These are phyloP conservation scores for Scheffersomyces spartinae DNA, from an alignment of 805 yeast species.

Conservation along the genomic window DNA sequence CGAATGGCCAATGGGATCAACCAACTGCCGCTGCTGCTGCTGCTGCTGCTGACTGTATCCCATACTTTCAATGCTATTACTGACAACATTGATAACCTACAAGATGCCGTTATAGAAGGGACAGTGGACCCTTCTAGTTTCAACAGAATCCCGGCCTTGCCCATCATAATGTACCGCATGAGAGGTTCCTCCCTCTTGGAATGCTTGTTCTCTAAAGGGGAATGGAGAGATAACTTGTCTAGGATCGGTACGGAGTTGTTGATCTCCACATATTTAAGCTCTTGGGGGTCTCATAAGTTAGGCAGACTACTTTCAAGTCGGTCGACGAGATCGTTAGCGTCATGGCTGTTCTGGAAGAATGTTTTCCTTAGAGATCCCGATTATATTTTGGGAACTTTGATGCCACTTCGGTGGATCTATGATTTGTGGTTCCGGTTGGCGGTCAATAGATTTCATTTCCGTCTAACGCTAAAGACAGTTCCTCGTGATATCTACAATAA, in stretches of 20 bases:
- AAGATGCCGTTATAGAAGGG: slow-evolving; percentile 20
- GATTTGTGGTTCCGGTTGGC: slow-evolving; percentile 21
- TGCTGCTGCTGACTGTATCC: no score
- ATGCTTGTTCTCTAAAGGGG: slow-evolving; percentile 18
- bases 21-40: no score
- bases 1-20: slow-evolving; percentile 9
- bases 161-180: slow-evolving; percentile 26
- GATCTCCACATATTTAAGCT: no score
- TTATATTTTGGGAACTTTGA: no score
- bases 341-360: no score
- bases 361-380: no score
- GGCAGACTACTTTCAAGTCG: no score
- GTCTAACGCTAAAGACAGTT: slow-evolving; percentile 13
- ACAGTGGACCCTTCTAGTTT: slow-evolving; percentile 23
- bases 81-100: slow-evolving; percentile 11
- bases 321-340: no score
- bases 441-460: slow-evolving; percentile 20
- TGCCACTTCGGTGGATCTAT: slow-evolving; percentile 27
- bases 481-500: slow-evolving; percentile 25
- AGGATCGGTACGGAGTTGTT: no score
- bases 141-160: slow-evolving; percentile 26
- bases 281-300: no score
- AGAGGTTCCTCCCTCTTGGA: slow-evolving; percentile 18
- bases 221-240: no score
- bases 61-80: no score